Evolutionary conservation across 1,284 basidiomycete species (phyloP).

Genomic region (Moniliella sp.): DNA sequence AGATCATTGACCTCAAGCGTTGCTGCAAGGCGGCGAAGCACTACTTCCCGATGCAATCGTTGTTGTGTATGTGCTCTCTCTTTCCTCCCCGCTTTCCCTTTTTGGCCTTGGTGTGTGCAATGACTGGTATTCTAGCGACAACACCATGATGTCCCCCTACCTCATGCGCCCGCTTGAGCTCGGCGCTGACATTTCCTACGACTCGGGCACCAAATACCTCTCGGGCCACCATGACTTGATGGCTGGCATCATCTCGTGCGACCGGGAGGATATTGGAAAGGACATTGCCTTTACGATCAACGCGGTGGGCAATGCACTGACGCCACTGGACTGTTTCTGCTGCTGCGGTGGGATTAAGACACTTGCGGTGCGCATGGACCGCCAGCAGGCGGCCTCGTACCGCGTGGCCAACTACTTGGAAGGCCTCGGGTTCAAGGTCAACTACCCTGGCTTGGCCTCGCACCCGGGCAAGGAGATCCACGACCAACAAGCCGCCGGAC

Average conservation of each 20-base stretch:
- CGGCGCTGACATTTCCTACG: conserved; percentile 88
- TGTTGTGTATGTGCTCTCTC: conserved; percentile 6
- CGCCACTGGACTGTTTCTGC: conserved; percentile 62
- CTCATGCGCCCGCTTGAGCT: conserved; percentile 83
- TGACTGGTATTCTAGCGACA: conserved; percentile 41
- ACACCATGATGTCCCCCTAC: conserved; percentile 99
- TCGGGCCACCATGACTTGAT: conserved; percentile 96
- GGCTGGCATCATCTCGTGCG: conserved; percentile 55
- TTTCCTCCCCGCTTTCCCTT: neutral
- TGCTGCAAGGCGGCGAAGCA: conserved; percentile 20
- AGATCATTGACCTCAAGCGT: conserved; percentile 66
- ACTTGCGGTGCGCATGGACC: conserved; percentile 82
- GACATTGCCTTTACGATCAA: conserved; percentile 79
- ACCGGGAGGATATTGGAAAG: conserved; percentile 70
- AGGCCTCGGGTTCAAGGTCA: conserved; percentile 66
- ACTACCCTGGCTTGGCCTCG: conserved; percentile 70
- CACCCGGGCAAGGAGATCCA: conserved; percentile 74
- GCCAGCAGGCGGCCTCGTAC: conserved; percentile 64
- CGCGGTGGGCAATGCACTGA: conserved; percentile 83
- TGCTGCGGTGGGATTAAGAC: conserved; percentile 90
- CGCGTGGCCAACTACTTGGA: conserved; percentile 70
- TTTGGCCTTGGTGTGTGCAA: neutral
- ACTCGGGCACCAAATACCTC: conserved; percentile 92
- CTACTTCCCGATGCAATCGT: conserved; percentile 27
- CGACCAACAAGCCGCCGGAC: conserved; percentile 52